Evolutionary conservation across 768 basidiomycete genomes (phyloP).

Genomic region (Hypholoma fasciculare): DNA sequence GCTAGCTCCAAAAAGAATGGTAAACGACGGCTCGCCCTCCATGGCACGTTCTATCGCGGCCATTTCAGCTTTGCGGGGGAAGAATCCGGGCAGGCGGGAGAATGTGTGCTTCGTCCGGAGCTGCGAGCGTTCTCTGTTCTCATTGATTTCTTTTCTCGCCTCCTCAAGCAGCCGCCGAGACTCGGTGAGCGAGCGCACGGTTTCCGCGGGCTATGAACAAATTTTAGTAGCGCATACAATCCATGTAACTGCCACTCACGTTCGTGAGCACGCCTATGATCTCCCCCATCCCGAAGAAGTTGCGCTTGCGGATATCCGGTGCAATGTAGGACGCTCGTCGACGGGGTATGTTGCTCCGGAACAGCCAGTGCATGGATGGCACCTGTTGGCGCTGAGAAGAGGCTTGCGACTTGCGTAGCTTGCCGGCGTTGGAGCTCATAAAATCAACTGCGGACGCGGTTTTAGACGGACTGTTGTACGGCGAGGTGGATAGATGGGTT

Average conservation of each 20-base stretch:
- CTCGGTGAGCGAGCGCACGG: slow-evolving; percentile 78
- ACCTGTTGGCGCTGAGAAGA: slow-evolving; percentile 18
- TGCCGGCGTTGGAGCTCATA: slow-evolving; percentile 25
- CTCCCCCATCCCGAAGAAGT: slow-evolving; percentile 80
- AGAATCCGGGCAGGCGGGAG: slow-evolving; percentile 73
- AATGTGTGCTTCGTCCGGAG: slow-evolving; percentile 76
- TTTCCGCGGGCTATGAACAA: slow-evolving; percentile 64
- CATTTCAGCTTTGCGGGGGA: slow-evolving; percentile 66
- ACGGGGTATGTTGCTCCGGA: slow-evolving; percentile 72
- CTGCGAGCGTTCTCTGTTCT: slow-evolving; percentile 65
- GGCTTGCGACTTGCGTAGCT: slow-evolving; percentile 19
- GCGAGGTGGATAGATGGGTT: slow-evolving; percentile 5
- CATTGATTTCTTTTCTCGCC: slow-evolving; percentile 71
- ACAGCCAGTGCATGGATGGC: slow-evolving; percentile 68
- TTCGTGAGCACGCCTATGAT: slow-evolving; percentile 75
- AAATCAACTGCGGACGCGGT: slow-evolving; percentile 1
- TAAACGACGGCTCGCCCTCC: slow-evolving; percentile 76
- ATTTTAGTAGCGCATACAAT: not conserved
- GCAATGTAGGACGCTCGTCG: slow-evolving; percentile 61
- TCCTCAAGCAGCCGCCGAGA: slow-evolving; percentile 76
- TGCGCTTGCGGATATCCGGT: slow-evolving; percentile 61
- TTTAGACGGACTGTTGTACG: slow-evolving; percentile 8
- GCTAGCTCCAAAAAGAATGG: slow-evolving; percentile 77
- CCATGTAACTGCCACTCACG: slow-evolving; percentile 39
- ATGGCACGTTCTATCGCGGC: slow-evolving; percentile 64